phyloP scores from a whole-genome alignment of 306 rosid species.

The Quercus bicolor region DNA sequence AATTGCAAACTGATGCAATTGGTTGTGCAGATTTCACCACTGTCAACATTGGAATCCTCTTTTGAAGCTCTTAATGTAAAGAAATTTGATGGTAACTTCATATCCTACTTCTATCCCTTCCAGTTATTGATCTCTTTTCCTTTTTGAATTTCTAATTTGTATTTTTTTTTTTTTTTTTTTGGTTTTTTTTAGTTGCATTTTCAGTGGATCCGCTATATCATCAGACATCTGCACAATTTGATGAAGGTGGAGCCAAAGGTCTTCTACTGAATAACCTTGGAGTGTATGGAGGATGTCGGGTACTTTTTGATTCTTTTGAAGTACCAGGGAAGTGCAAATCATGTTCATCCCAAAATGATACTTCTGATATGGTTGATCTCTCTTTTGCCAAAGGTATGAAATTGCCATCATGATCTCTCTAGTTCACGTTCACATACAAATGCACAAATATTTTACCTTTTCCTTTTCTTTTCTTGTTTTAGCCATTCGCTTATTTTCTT shows the following conservation, averaged over 20 bases:
- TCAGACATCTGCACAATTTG: constrained; percentile 7
- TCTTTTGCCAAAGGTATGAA: constrained; percentile 16
- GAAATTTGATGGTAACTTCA: constrained; percentile 29
- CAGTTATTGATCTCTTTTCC: not conserved
- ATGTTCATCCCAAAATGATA: not conserved
- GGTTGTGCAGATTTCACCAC: constrained; percentile 23
- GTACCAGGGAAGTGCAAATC: constrained; percentile 10
- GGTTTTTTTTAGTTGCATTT: not conserved
- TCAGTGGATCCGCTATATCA: constrained; percentile 5
- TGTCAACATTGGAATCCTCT: constrained; percentile 28
- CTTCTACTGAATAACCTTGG: constrained; percentile 10
- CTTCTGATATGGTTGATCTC: constrained; percentile 24
- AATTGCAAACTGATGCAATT: constrained; percentile 4
- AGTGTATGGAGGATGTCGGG: constrained; percentile 8
- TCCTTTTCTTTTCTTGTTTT: not conserved
- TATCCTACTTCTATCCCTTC: not conserved
- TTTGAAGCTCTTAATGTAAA: constrained; percentile 25
- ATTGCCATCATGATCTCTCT: not conserved
- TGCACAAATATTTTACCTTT: not conserved
- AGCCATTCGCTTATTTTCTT: not conserved
- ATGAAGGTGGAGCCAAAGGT: constrained; percentile 16
- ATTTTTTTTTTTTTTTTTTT: not conserved
- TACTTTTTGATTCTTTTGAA: constrained; percentile 13
- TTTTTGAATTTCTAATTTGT: not conserved
- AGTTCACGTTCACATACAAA: not conserved